Percentiles rank a stretch among this genome's conserved stretches.
Evolutionary conservation across 2,329 filamentous ascomycete species (phyloP).

Genomic region (Xylariomycetidae sp.): DNA sequence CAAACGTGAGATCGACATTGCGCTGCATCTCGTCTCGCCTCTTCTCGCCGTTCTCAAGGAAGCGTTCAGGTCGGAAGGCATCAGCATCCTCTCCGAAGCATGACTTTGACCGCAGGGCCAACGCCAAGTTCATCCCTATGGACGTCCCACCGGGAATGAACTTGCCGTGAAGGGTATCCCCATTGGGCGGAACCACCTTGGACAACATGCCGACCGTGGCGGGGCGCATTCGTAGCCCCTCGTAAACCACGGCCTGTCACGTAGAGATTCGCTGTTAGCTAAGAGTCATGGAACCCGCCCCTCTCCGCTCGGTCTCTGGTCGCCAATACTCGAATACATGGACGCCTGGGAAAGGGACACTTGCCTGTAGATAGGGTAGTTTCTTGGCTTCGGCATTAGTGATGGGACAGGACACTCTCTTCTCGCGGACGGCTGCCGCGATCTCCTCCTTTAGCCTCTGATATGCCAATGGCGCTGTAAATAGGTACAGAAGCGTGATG

Average conservation of each 20-base stretch:
- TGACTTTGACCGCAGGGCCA: slow-evolving; percentile 4
- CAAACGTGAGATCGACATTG: slow-evolving; percentile 9
- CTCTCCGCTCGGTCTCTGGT: background rate
- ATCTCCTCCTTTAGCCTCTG: slow-evolving; percentile 41
- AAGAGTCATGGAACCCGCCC: background rate
- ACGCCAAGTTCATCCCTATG: slow-evolving; percentile 7
- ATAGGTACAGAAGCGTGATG: slow-evolving; percentile 41
- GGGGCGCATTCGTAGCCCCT: slow-evolving; percentile 31
- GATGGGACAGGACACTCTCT: slow-evolving; percentile 25
- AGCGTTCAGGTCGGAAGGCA: slow-evolving; percentile 13
- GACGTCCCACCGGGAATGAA: slow-evolving; percentile 11
- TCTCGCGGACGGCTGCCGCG: slow-evolving; percentile 27
- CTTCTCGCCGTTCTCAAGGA: slow-evolving; percentile 3
- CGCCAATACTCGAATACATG: background rate
- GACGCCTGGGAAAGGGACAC: background rate
- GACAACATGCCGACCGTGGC: slow-evolving; percentile 18
- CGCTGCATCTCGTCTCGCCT: slow-evolving; percentile 7
- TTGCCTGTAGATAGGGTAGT: slow-evolving; percentile 25
- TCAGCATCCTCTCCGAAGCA: slow-evolving; percentile 10
- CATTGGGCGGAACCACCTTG: slow-evolving; percentile 19
- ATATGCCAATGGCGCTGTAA: slow-evolving; percentile 40
- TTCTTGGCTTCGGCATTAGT: slow-evolving; percentile 24
- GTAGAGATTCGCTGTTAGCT: background rate
- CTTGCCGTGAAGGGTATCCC: slow-evolving; percentile 11
- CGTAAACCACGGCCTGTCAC: slow-evolving; percentile 29